Evolutionary conservation across 1,284 basidiomycete species (phyloP), one percentile per base, ranked within the genome.

Genomic region (Trichosporon asahii): DNA sequence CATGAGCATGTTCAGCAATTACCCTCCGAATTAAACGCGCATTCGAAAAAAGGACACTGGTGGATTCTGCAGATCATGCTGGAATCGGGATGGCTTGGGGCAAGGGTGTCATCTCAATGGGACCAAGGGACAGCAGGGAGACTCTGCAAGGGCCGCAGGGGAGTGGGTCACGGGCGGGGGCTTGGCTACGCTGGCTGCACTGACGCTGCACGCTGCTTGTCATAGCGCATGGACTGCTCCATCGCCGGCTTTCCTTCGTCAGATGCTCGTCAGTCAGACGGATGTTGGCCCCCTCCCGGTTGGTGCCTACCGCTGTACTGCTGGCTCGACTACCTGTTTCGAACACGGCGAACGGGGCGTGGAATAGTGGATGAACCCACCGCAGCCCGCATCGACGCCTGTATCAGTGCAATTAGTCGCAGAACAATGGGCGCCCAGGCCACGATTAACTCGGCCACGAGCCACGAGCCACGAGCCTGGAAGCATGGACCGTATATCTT

Each of bases 1-100:
- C 35, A 37, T 37, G 35, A n/a, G 35, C 35, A 37, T 37, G 35
- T 37, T 37, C 35, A 37, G 35, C 35, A 37, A 33, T n/a, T 33
- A 29, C 29, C 57, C 57, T 61, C 57, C 27, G 27, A 31, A 61
- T 31, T 14, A 31, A 29, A 31, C 40, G 7, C 57, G 57, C 27
- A 31, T 61, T 61, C 57, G 57, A 61, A 33, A 60, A 25, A 61
- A 31, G 27, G 27, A 53, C 23, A 11, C n/a, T 25, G 49, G 14
- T 31, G 57, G 57, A 31, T 61, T 61, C 57, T 61, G 57, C 57
- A 61, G 57, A 61, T 61, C 27, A 53, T 18, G 57, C 29, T 61
- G 57, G 57, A 61, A 61, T 61, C 57, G 57, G 27, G 29, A 33
- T 61, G 27, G 57, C 57, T 61, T 61, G 57, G 33, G 29, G 57